Conservation (phyloP, 139 green algal species). For the Limnomonas spitsbergensis region DNA sequence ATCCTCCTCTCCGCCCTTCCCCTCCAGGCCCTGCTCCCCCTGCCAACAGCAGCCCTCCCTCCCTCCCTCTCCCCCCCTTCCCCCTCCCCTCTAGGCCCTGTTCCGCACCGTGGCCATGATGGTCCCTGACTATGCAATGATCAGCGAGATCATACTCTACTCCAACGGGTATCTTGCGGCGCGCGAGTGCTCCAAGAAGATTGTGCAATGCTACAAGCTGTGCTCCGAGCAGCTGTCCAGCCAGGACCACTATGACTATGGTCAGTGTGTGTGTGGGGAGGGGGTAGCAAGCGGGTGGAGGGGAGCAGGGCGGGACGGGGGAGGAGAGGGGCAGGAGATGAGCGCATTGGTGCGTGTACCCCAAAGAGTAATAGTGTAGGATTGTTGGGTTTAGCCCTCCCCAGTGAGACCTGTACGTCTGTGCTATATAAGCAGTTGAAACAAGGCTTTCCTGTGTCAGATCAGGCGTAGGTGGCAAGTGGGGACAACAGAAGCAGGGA, state of each 20-base stretch:
- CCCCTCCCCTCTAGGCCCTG: constrained; percentile 36
- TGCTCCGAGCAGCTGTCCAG: constrained; percentile 81
- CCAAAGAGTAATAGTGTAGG: too few species aligned
- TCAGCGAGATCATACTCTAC: constrained; percentile 76
- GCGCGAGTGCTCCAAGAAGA: constrained; percentile 72
- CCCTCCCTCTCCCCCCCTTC: not conserved
- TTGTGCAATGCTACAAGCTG: constrained; percentile 80
- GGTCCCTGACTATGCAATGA: constrained; percentile 77
- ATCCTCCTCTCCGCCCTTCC: not conserved
- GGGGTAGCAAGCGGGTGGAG: not conserved
- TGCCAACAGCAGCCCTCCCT: not conserved
- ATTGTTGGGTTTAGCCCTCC: too few species aligned
- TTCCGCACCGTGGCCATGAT: constrained; percentile 77
- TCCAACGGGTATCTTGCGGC: constrained; percentile 58
- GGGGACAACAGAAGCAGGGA: too few species aligned
- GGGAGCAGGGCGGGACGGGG: too few species aligned
- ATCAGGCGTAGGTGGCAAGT: too few species aligned
- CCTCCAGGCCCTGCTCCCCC: not conserved
- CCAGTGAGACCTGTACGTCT: too few species aligned
- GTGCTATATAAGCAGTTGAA: too few species aligned
- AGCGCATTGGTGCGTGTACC: too few species aligned
- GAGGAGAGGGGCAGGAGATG: too few species aligned
- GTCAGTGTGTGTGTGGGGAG: constrained; percentile 14
- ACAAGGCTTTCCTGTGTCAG: too few species aligned
- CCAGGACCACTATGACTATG: constrained; percentile 80